Base-by-base conservation (phyloP, 2,329 filamentous ascomycete genomes). In the Leptographium lundbergii region DNA sequence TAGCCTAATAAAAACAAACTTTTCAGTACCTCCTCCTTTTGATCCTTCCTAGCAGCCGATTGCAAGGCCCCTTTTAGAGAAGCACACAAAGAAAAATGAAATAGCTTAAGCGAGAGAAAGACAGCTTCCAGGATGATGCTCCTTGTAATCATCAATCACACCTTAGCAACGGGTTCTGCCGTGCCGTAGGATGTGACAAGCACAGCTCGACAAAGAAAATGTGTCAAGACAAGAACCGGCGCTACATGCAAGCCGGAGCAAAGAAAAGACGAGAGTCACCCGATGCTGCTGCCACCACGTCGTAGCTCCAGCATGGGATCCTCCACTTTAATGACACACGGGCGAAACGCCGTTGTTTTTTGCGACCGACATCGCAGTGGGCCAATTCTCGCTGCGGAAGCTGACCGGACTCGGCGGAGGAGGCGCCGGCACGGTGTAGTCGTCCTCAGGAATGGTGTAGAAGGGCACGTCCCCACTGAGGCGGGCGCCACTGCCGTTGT, bases 401-500 rank as follows among this genome's bases (percentile, higher is more conserved):
- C 79, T 80, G 67, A 86, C 80, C 9, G 83, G 83, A 64, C 80
- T 84, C 14, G 83, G 81, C 24, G 83, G 83, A 14, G 83, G 83
- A 48, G 83, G 80, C 17, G 82, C 81, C n/a, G 83, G 83, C 24
- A 85, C 81, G 36, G 77, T 75, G 72, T 84, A 86, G 69, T 85
- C 82, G 60, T 80, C 73, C 65, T 82, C 78, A 63, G 74, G 74
- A 65, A 81, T 80, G 63, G 73, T 72, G 63, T 75, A 78, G 62
- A 76, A 72, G 0, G 79, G 78, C 61, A 74, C 71, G n/a, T 71
- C 70, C 58, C 71, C 67, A 65, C 68, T 69, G 61, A 72, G 69
- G 64, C 74, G 74, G 60, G 74, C 73, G 51, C n/a, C 45, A 36
- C 6, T 17, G 25, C 29, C 32, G 14, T n/a, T 34, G 7, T 51